phyloP scores from a whole-genome alignment of 2,329 filamentous ascomycete genomes.

The Penicillium crustosum region DNA sequence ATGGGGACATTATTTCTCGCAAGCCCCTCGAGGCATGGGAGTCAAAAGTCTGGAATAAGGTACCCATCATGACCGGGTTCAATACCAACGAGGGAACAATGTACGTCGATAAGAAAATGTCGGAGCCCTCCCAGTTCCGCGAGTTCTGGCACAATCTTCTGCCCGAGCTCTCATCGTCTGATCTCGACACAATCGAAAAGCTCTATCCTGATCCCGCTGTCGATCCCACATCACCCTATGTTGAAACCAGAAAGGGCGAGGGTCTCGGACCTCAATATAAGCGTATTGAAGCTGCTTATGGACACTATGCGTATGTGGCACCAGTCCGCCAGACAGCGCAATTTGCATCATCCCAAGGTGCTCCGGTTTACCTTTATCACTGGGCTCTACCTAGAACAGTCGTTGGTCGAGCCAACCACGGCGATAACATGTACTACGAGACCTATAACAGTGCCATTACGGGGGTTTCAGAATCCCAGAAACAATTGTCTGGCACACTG shows the following conservation, averaged over 20 bases:
- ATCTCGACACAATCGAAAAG: constrained; percentile 56
- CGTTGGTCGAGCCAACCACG: constrained; percentile 50
- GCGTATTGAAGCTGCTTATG: constrained; percentile 51
- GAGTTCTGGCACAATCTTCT: constrained; percentile 63
- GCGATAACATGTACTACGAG: constrained; percentile 52
- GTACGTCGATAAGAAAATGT: constrained; percentile 58
- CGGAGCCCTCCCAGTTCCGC: constrained; percentile 54
- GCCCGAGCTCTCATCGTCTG: constrained; percentile 54
- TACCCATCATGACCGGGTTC: constrained; percentile 68
- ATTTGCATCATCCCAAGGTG: constrained; percentile 35
- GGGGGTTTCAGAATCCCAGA: constrained; percentile 41
- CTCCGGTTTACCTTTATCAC: constrained; percentile 53
- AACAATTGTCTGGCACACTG: constrained; percentile 43
- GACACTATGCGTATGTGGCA: constrained; percentile 52
- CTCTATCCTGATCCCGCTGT: constrained; percentile 63
- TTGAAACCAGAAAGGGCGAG: constrained; percentile 22
- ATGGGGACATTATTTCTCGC: constrained; percentile 59
- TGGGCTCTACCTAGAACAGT: constrained; percentile 53
- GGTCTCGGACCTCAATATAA: constrained; percentile 54
- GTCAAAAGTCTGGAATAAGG: constrained; percentile 52
- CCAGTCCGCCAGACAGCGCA: constrained; percentile 50
- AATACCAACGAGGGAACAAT: constrained; percentile 67
- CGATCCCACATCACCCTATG: constrained; percentile 30
- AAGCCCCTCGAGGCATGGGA: constrained; percentile 62
- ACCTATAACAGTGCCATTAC: constrained; percentile 40